A percentile compares a stretch with the other conserved stretches of the same genome.
Evolutionary conservation across 2,329 filamentous ascomycete species (phyloP).

Genomic region (Lachnellula suecica): DNA sequence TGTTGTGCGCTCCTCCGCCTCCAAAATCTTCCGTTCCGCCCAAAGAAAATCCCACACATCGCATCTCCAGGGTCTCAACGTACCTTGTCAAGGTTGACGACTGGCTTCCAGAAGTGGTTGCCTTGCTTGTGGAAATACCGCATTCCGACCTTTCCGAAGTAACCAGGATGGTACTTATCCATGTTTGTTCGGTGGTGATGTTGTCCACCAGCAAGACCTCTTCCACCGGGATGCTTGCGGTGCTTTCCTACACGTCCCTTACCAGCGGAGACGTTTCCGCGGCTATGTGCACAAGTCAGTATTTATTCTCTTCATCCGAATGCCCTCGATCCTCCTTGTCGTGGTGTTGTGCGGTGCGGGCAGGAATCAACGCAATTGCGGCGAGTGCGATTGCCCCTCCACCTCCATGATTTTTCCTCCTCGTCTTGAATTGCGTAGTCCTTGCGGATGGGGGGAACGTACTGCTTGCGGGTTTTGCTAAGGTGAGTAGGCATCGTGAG

Average conservation of each 20-base stretch:
- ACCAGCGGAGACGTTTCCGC: constrained; percentile 97
- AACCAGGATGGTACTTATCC: constrained; percentile 95
- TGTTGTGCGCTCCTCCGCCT: background rate
- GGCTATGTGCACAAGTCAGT: constrained; percentile 51
- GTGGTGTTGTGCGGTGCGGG: background rate
- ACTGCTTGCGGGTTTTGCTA: constrained; percentile 77
- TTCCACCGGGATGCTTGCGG: constrained; percentile 83
- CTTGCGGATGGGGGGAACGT: constrained; percentile 40
- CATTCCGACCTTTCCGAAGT: constrained; percentile 98
- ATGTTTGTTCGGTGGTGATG: constrained; percentile 97
- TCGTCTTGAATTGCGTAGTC: background rate
- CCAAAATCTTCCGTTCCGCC: background rate
- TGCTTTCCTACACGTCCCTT: constrained; percentile 99
- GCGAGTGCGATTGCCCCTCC: background rate
- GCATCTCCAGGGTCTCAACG: constrained; percentile 26
- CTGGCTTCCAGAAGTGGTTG: constrained; percentile 97
- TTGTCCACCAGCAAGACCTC: constrained; percentile 96
- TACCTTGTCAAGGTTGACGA: constrained; percentile 99
- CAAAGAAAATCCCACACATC: too few relatives aligned
- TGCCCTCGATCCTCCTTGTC: background rate
- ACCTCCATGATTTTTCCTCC: background rate
- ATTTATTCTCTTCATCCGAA: constrained; percentile 9
- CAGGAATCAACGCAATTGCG: background rate
- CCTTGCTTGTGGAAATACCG: constrained; percentile 94
- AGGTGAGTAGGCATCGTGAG: constrained; percentile 72